These are phyloP conservation scores for Cyclotella cryptica DNA, from an alignment of 108 stramenopile genomes.

Conservation along the genomic window DNA sequence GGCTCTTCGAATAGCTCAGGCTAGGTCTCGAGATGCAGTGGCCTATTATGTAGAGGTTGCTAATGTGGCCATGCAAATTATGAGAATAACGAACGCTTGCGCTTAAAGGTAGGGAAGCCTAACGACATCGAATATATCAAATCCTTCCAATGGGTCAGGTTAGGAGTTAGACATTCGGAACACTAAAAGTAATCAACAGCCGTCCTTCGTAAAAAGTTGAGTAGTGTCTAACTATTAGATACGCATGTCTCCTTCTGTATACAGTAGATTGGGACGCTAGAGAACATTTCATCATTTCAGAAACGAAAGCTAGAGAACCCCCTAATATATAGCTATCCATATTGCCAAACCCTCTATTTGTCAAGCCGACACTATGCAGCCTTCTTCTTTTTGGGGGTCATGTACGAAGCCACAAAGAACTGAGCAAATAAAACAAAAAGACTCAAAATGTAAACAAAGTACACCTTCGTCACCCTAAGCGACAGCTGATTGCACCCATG, in stretches of 20 bases:
- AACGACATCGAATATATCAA: not conserved
- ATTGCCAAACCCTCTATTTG: no score
- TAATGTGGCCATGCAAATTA: constrained; percentile 48
- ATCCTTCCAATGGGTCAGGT: not conserved
- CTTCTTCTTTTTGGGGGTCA: constrained; percentile 89
- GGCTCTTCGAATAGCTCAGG: constrained; percentile 49
- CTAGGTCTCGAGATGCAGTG: constrained; percentile 40
- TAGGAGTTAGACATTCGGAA: no score
- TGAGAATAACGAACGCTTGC: constrained; percentile 17
- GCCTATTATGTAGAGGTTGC: constrained; percentile 56
- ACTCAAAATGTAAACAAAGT: constrained; percentile 95
- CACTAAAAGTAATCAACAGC: no score
- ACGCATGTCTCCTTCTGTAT: no score
- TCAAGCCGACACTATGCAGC: constrained; percentile 4
- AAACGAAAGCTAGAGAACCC: no score
- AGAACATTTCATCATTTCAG: no score
- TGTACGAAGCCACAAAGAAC: constrained; percentile 95
- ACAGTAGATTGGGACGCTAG: no score
- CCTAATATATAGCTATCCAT: not conserved
- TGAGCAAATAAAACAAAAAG: constrained; percentile 96
- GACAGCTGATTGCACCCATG: constrained; percentile 71
- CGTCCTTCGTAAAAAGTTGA: no score
- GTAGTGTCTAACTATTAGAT: no score
- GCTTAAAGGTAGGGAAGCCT: not conserved
- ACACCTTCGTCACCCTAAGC: constrained; percentile 73